Evolutionary conservation across 345 rosid genomes (phyloP).

Genomic region (Pistacia integerrima): DNA sequence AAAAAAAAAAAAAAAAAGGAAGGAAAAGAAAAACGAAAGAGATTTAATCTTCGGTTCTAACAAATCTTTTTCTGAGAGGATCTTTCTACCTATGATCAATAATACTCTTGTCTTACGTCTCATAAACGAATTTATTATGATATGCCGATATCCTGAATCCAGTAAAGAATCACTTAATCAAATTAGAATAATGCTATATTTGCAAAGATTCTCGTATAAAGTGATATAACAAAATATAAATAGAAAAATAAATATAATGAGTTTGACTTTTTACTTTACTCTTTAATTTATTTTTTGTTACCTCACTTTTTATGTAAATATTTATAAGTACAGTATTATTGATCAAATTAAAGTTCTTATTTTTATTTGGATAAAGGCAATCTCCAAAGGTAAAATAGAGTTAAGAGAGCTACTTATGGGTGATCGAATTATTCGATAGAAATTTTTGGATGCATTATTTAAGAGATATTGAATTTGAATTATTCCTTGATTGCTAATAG

Average conservation of each 20-base stretch:
- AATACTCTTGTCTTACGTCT: constrained; percentile 53
- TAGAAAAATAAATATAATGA: too few relatives aligned
- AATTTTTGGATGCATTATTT: too few relatives aligned
- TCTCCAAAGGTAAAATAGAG: constrained; percentile 57
- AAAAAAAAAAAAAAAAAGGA: too few relatives aligned
- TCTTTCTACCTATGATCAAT: constrained; percentile 43
- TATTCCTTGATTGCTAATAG: not conserved
- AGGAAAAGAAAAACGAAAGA: too few relatives aligned
- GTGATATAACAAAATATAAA: too few relatives aligned
- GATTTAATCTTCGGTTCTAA: too few relatives aligned
- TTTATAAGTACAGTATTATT: too few relatives aligned
- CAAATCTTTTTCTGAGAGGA: not conserved
- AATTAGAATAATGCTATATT: not conserved
- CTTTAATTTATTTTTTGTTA: too few relatives aligned
- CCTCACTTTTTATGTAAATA: too few relatives aligned
- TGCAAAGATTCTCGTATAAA: too few relatives aligned
- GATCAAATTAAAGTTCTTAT: constrained; percentile 32
- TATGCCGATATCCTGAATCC: constrained; percentile 67
- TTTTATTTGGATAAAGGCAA: constrained; percentile 42
- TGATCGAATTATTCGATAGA: too few relatives aligned
- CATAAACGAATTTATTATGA: constrained; percentile 63
- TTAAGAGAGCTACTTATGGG: constrained; percentile 33
- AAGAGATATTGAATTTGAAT: constrained; percentile 19
- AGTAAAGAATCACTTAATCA: constrained; percentile 75
- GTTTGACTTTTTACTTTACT: too few relatives aligned